These are phyloP conservation scores for Grosmannia serpens DNA, from an alignment of 2,329 filamentous ascomycete genomes.

Conservation along the genomic window DNA sequence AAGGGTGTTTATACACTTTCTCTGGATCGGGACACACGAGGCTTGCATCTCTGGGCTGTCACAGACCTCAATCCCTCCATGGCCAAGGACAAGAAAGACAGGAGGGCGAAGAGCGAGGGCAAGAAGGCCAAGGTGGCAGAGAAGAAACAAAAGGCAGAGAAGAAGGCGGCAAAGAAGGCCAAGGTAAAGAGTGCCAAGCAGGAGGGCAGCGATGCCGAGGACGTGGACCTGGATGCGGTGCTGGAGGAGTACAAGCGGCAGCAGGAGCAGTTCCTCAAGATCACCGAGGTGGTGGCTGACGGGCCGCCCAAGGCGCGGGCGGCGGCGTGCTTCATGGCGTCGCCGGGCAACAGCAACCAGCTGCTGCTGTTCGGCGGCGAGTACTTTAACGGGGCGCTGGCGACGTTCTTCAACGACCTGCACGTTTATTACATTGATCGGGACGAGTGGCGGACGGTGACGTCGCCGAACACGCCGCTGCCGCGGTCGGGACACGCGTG, in stretches of 20 bases:
- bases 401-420: constrained; percentile 57
- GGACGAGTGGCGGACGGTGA: constrained; percentile 85
- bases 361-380: constrained; percentile 89
- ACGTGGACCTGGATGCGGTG: constrained; percentile 85
- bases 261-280: constrained; percentile 87
- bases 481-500: constrained; percentile 90
- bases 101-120: constrained; percentile 24
- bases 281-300: constrained; percentile 67
- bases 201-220: constrained; percentile 80
- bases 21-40: too few relatives aligned
- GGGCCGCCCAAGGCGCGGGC: constrained; percentile 66
- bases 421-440: constrained; percentile 66
- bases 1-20: background rate
- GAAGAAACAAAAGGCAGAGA: constrained; percentile 69
- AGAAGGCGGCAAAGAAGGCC: constrained; percentile 79
- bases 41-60: background rate
- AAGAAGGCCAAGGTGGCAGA: constrained; percentile 42
- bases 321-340: constrained; percentile 72
- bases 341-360: constrained; percentile 76
- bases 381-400: constrained; percentile 85
- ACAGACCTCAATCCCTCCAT: constrained; percentile 10
- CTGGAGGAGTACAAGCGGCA: constrained; percentile 86
- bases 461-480: constrained; percentile 80
- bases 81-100: constrained; percentile 36
- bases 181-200: constrained; percentile 58